A percentile compares a stretch with the other conserved stretches of the same genome.
phyloP scores from a whole-genome alignment of 352 stramenopile genomes.

The Pythium pectinolyticum region DNA sequence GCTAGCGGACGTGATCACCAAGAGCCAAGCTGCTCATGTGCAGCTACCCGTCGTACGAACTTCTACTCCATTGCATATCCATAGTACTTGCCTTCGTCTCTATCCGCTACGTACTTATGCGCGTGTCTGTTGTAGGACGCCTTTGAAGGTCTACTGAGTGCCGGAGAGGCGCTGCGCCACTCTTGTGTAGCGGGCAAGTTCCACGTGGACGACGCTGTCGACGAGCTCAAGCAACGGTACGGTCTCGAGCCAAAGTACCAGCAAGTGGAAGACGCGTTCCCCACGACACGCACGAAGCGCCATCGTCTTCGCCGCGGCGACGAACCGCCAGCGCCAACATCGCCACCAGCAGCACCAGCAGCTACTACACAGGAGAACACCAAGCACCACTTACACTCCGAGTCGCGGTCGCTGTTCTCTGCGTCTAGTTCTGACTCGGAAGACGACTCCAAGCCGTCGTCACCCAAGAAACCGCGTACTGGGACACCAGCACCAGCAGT shows the following conservation, averaged over 20 bases:
- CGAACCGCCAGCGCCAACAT: slow-evolving; percentile 31
- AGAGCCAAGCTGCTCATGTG: slow-evolving; percentile 61
- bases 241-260: slow-evolving; percentile 55
- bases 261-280: slow-evolving; percentile 42
- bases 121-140: slow-evolving; percentile 15
- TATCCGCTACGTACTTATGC: too few species aligned
- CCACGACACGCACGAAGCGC: slow-evolving; percentile 39
- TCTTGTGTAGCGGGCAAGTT: slow-evolving; percentile 27
- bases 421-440: neutral
- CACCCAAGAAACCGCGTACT: neutral
- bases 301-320: slow-evolving; percentile 42
- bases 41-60: slow-evolving; percentile 39
- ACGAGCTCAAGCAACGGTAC: slow-evolving; percentile 57
- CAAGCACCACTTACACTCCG: neutral
- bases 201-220: slow-evolving; percentile 45
- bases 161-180: slow-evolving; percentile 25
- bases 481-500: too few species aligned
- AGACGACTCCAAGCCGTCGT: neutral
- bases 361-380: neutral
- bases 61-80: neutral
- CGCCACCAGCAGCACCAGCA: slow-evolving; percentile 3
- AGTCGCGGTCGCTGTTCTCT: neutral
- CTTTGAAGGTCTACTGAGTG: slow-evolving; percentile 21
- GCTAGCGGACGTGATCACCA: slow-evolving; percentile 56
- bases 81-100: neutral